These are phyloP conservation scores for Arxiozyma bovina DNA, from an alignment of 1,139 yeast species.

Conservation along the genomic window DNA sequence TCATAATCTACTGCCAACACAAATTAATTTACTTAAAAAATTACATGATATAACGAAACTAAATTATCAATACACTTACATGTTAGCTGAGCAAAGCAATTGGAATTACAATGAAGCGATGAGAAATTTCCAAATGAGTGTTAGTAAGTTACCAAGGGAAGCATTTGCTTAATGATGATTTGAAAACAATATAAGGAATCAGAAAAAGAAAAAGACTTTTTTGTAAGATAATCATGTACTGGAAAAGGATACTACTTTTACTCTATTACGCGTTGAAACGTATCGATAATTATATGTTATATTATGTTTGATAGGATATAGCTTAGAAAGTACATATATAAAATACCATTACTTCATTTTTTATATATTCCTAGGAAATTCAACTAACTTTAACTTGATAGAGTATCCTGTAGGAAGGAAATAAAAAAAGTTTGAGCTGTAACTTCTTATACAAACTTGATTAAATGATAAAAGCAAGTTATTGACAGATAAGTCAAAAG, in stretches of 20 bases:
- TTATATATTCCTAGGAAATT: no score
- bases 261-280: no score
- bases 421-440: background rate
- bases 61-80: constrained; percentile 65
- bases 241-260: background rate
- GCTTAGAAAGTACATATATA: no score
- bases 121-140: constrained; percentile 60
- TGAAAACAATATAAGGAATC: background rate
- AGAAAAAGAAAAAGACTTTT: background rate
- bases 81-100: constrained; percentile 82
- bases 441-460: no score
- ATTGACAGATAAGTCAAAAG: no score
- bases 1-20: constrained; percentile 45
- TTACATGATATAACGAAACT: constrained; percentile 67
- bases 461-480: background rate
- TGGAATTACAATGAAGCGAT: constrained; percentile 74
- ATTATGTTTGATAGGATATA: no score
- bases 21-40: constrained; percentile 57
- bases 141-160: constrained; percentile 47
- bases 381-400: no score
- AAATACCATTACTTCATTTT: no score
- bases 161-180: constrained; percentile 34
- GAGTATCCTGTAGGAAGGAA: background rate
- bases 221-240: no score
- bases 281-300: no score